Percentiles rank a stretch among this genome's conserved stretches.
These are phyloP conservation scores for Fusarium denticulatum DNA, from an alignment of 2,329 filamentous ascomycete genomes.

Conservation along the genomic window DNA sequence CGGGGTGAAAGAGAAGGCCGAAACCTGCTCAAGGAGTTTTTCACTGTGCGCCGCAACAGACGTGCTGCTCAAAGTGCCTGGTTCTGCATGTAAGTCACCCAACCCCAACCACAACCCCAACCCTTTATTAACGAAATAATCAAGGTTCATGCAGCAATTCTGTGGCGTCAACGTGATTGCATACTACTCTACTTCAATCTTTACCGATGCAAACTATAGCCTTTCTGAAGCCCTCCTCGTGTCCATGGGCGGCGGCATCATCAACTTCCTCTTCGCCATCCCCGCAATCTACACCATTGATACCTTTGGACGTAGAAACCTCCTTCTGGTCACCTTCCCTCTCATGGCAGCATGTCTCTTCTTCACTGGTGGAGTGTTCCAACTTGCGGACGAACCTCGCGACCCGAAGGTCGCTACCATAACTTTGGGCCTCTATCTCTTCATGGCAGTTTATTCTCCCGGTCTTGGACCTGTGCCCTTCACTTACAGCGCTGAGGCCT, in stretches of 20 bases:
- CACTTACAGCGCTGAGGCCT: constrained; percentile 68
- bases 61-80: constrained; percentile 50
- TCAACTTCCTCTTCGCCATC: constrained; percentile 68
- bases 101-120: no score
- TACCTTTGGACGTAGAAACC: constrained; percentile 64
- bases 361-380: constrained; percentile 62
- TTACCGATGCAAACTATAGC: constrained; percentile 52
- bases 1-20: constrained; percentile 42
- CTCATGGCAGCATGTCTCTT: constrained; percentile 66
- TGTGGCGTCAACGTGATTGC: constrained; percentile 64
- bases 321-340: constrained; percentile 67
- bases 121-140: no score
- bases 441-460: constrained; percentile 56
- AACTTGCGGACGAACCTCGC: constrained; percentile 43
- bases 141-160: constrained; percentile 51
- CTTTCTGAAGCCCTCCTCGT: constrained; percentile 59
- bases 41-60: constrained; percentile 50
- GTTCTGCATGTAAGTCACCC: constrained; percentile 46
- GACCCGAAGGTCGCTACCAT: constrained; percentile 47
- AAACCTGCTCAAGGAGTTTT: constrained; percentile 50
- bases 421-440: constrained; percentile 52
- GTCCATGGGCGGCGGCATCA: constrained; percentile 65
- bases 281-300: constrained; percentile 69
- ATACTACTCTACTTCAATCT: constrained; percentile 63
- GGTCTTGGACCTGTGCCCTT: constrained; percentile 68